These are phyloP conservation scores for Diaporthe australafricana DNA, from an alignment of 2,329 filamentous ascomycete genomes.

Conservation along the genomic window DNA sequence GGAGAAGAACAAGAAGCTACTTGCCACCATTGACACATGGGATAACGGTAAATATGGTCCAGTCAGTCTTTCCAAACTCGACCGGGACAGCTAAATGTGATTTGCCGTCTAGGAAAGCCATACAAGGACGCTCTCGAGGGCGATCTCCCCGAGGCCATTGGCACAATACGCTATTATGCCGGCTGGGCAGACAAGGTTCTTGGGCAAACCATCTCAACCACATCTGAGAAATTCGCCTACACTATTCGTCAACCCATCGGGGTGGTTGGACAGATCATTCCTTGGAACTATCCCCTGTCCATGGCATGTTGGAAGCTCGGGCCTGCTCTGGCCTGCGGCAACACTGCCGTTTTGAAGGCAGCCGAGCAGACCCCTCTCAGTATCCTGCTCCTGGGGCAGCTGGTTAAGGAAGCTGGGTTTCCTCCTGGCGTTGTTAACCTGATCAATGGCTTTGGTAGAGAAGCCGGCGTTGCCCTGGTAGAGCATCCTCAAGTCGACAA, in stretches of 20 bases:
- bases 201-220: slow-evolving; percentile 81
- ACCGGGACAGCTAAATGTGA: not conserved
- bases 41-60: slow-evolving; percentile 76
- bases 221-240: slow-evolving; percentile 78
- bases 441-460: slow-evolving; percentile 74
- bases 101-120: slow-evolving; percentile 49
- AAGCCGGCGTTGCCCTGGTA: slow-evolving; percentile 74
- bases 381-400: slow-evolving; percentile 70
- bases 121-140: slow-evolving; percentile 72
- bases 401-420: slow-evolving; percentile 80
- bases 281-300: slow-evolving; percentile 83
- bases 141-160: slow-evolving; percentile 64
- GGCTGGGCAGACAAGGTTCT: slow-evolving; percentile 85
- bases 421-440: slow-evolving; percentile 81
- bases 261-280: slow-evolving; percentile 81
- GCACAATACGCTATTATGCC: slow-evolving; percentile 78
- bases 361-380: slow-evolving; percentile 74
- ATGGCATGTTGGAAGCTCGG: slow-evolving; percentile 85
- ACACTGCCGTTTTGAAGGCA: slow-evolving; percentile 72
- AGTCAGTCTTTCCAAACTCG: accelerated
- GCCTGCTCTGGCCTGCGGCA: slow-evolving; percentile 74
- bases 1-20: slow-evolving; percentile 67
- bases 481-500: slow-evolving; percentile 75
- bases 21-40: slow-evolving; percentile 73
- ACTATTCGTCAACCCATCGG: slow-evolving; percentile 82